phyloP scores from a whole-genome alignment of 768 basidiomycete species.

The Pleurotus platypus region DNA sequence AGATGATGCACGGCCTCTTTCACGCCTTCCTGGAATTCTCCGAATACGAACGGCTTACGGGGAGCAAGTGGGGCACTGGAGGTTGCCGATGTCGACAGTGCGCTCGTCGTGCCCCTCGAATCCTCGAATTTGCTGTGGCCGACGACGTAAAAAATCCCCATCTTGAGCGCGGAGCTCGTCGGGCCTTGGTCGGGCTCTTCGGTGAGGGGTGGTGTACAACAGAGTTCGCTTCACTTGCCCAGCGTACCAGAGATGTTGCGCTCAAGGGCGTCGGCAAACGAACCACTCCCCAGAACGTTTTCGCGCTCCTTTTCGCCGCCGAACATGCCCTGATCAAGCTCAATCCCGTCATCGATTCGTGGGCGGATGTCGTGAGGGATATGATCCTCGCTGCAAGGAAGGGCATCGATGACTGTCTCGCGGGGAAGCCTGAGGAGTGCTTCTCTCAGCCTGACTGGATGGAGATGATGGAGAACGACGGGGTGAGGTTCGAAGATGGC shows the following conservation, averaged over 20 bases:
- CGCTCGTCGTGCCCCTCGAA: slow-evolving; percentile 71
- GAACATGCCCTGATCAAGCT: slow-evolving; percentile 58
- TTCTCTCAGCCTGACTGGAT: slow-evolving; percentile 71
- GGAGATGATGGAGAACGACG: slow-evolving; percentile 71
- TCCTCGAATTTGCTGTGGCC: slow-evolving; percentile 75
- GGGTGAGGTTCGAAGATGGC: slow-evolving; percentile 68
- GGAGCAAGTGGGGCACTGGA: slow-evolving; percentile 76
- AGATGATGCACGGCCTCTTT: slow-evolving; percentile 89
- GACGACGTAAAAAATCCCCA: slow-evolving; percentile 75
- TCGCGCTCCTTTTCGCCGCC: slow-evolving; percentile 65
- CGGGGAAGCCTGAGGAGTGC: slow-evolving; percentile 55
- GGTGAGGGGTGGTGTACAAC: slow-evolving; percentile 86
- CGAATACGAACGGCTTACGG: slow-evolving; percentile 74
- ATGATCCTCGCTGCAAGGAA: slow-evolving; percentile 66
- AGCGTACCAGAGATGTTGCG: slow-evolving; percentile 61
- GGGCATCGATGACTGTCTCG: slow-evolving; percentile 58
- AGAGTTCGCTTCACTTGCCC: slow-evolving; percentile 73
- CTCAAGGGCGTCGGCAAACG: slow-evolving; percentile 72
- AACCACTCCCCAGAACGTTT: slow-evolving; percentile 64
- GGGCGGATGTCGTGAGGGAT: slow-evolving; percentile 64
- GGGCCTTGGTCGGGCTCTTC: slow-evolving; percentile 79
- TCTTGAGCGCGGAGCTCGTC: slow-evolving; percentile 68
- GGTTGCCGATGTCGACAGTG: slow-evolving; percentile 86
- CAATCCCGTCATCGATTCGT: slow-evolving; percentile 57
- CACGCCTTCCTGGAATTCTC: slow-evolving; percentile 77